Percentiles rank a stretch among this genome's conserved stretches.
phyloP scores from a whole-genome alignment of 2,329 filamentous ascomycete genomes.

The Botryotinia convoluta region DNA sequence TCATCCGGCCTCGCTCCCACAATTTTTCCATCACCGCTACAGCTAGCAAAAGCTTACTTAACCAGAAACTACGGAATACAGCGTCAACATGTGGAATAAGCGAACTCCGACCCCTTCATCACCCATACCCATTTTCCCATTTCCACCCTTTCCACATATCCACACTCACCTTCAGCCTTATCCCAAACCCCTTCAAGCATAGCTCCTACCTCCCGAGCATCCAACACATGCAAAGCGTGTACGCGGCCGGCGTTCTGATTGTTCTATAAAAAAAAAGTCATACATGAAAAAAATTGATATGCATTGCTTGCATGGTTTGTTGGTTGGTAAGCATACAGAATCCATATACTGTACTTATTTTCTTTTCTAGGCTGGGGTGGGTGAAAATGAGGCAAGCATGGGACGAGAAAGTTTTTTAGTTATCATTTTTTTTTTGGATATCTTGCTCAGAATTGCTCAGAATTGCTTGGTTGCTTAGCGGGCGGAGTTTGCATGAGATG shows the following conservation, averaged over 20 bases:
- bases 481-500: background rate
- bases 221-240: background rate
- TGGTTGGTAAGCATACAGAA: background rate
- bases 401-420: background rate
- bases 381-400: background rate
- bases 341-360: background rate
- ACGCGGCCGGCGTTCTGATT: background rate
- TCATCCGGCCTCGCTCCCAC: background rate
- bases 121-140: too few species aligned
- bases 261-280: background rate
- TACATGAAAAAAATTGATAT: too few species aligned
- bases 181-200: background rate
- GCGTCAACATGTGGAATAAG: background rate
- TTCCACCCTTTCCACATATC: background rate
- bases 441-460: background rate
- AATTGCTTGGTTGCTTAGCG: background rate
- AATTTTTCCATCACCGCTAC: too few species aligned
- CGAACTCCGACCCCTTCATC: conserved; percentile 5
- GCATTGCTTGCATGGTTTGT: background rate
- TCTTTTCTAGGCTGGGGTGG: background rate
- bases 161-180: background rate
- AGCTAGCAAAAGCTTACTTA: background rate
- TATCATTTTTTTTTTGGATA: background rate
- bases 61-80: background rate
- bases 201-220: background rate